A percentile compares a stretch with the other conserved stretches of the same genome.
Evolutionary conservation across 495 filamentous ascomycete genomes (phyloP).

Genomic region (Penicillium steckii): DNA sequence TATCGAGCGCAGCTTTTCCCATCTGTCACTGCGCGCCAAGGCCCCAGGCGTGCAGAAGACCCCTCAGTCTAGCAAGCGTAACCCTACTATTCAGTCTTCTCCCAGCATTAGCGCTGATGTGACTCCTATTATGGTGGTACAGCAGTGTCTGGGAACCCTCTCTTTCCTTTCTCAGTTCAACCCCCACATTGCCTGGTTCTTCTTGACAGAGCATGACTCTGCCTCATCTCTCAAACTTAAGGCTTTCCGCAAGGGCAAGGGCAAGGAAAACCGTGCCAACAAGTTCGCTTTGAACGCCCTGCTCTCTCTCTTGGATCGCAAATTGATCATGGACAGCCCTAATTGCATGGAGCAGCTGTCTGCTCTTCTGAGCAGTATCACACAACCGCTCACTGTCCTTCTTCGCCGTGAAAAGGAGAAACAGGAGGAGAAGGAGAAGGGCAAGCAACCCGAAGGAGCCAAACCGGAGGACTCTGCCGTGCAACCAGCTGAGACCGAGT

Average conservation of each 20-base stretch:
- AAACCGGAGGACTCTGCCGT: slow-evolving; percentile 25
- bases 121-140: slow-evolving; percentile 90
- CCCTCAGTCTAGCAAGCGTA: slow-evolving; percentile 72
- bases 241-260: slow-evolving; percentile 79
- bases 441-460: slow-evolving; percentile 43
- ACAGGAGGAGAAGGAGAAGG: slow-evolving; percentile 53
- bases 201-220: slow-evolving; percentile 92
- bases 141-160: slow-evolving; percentile 85
- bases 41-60: slow-evolving; percentile 75
- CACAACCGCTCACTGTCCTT: slow-evolving; percentile 77
- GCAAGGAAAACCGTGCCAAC: slow-evolving; percentile 75
- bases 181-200: slow-evolving; percentile 82
- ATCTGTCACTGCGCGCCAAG: slow-evolving; percentile 87
- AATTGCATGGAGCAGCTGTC: slow-evolving; percentile 93
- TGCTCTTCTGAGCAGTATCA: slow-evolving; percentile 80
- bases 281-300: slow-evolving; percentile 92
- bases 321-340: slow-evolving; percentile 91
- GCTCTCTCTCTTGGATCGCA: slow-evolving; percentile 81
- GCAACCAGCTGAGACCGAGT: slow-evolving; percentile 23
- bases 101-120: slow-evolving; percentile 66
- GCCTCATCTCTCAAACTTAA: slow-evolving; percentile 70
- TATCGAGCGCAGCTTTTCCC: slow-evolving; percentile 91
- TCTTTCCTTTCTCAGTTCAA: slow-evolving; percentile 80
- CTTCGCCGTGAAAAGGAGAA: slow-evolving; percentile 82
- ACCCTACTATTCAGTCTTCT: slow-evolving; percentile 54